A percentile compares a stretch with the other conserved stretches of the same genome.
Evolutionary conservation across 495 filamentous ascomycete species (phyloP).

Genomic region (Penicillium atrosanguineum): DNA sequence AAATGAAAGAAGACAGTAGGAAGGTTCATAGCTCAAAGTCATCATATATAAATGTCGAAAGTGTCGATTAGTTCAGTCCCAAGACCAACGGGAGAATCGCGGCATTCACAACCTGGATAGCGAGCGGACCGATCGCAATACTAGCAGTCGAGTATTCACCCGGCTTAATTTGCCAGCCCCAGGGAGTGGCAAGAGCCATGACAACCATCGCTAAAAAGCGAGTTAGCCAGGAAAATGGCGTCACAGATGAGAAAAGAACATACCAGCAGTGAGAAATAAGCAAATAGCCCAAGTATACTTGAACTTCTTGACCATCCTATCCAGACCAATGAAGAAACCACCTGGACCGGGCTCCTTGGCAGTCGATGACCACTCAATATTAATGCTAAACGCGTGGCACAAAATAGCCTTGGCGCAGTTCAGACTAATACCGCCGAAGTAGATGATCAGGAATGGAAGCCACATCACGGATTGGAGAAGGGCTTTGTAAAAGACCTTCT

Average conservation of each 20-base stretch:
- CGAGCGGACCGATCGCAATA: constrained; percentile 34
- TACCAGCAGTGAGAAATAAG: constrained; percentile 22
- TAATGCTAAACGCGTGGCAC: constrained; percentile 69
- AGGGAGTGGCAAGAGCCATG: constrained; percentile 22
- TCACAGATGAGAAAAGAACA: constrained; percentile 22
- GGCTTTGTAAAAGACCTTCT: constrained; percentile 3
- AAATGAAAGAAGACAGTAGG: too few species aligned
- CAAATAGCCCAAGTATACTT: constrained; percentile 36
- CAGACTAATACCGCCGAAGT: constrained; percentile 67
- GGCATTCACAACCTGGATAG: constrained; percentile 22
- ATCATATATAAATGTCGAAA: neutral
- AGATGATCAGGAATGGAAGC: constrained; percentile 60
- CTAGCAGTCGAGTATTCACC: constrained; percentile 23
- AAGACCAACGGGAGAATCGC: constrained; percentile 8
- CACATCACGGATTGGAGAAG: neutral
- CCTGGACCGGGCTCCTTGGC: constrained; percentile 53
- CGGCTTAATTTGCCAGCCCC: constrained; percentile 32
- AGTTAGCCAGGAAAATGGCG: constrained; percentile 9
- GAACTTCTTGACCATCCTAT: constrained; percentile 31
- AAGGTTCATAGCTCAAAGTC: neutral
- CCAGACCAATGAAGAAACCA: constrained; percentile 28
- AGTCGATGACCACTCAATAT: constrained; percentile 71
- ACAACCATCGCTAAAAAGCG: constrained; percentile 1
- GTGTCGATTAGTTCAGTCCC: constrained; percentile 2
- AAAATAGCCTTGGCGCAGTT: constrained; percentile 66